Evolutionary conservation across 768 basidiomycete species (phyloP), one percentile per base, ranked within the genome.

Genomic region (Phanerochaete sordida): DNA sequence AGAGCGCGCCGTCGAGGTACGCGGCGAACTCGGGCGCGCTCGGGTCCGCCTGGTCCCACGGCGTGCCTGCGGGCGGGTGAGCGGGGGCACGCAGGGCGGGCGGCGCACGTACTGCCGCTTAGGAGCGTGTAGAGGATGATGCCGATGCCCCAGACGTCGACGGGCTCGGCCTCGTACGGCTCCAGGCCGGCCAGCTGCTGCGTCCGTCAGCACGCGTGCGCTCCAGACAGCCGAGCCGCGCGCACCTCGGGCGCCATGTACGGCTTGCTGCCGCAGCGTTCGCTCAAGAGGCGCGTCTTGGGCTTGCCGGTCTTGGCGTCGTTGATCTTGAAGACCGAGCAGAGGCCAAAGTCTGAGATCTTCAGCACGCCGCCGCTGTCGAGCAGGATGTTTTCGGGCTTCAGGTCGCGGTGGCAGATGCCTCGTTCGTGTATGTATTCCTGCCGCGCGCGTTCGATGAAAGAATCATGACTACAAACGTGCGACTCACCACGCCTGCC

Each of bases 111-210:
- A 96, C 96, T 98, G 49, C 97, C 97, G 8, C 82, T 87, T 0
- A 98, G 78, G 48, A 99, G 76, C 0, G 96, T 91, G 70, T 91
- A 98, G 0, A 99, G 76, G 48, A 99, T 96, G 27, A 98, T 91
- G 0, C 97, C 97, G 44, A 92, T 84, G 0, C 94, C 94, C 97
- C 97, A 99, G 9, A 93, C 86, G 70, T 99, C 97, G 24, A 98
- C 84, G 0, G 97, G 95, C 59, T 97, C 93, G 1, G 95, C 97
- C 15, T 85, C 72, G 73, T 98, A 99, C 0, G 91, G 82, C 11
- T 71, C 76, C 3, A 84, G 21, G 5, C 53, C 37, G 19, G 7
- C 26, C 7, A 54, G 35, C 53, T 54, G 27, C 16, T 2, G 9
- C 2, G 24, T 3, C 9, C 23, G 3, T 37, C 4, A 43, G 23